Conservation (phyloP, 1,284 basidiomycete species). For the Rhizoctonia solani region DNA sequence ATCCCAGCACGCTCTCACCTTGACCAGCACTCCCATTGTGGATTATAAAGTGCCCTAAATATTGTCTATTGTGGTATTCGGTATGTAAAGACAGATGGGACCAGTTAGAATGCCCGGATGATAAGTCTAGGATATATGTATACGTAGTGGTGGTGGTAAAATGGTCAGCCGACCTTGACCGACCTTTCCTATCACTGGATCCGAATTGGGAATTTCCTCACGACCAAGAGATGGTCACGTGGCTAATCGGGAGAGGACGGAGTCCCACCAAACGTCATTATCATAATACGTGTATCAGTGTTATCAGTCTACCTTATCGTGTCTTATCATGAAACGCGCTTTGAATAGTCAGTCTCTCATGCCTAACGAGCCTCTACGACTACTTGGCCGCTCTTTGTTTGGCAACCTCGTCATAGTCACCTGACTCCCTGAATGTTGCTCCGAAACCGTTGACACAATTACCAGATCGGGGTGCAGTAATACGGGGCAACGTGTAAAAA, state of each 20-base stretch:
- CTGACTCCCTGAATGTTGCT: no score
- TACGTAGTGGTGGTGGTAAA: slow-evolving; percentile 5
- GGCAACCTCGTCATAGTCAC: no score
- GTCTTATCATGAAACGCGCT: neutral
- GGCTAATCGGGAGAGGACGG: slow-evolving; percentile 10
- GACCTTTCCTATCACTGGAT: slow-evolving; percentile 24
- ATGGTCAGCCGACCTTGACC: slow-evolving; percentile 29
- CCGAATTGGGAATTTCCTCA: slow-evolving; percentile 11
- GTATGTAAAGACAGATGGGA: slow-evolving; percentile 24
- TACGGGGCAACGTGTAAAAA: no score
- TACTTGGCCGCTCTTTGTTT: no score
- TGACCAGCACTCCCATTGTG: slow-evolving; percentile 28
- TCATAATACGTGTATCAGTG: neutral
- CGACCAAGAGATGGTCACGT: slow-evolving; percentile 8
- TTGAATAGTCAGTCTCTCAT: no score
- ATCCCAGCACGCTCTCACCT: slow-evolving; percentile 10
- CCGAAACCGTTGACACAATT: no score
- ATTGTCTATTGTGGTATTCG: neutral
- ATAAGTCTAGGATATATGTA: no score
- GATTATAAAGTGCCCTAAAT: neutral
- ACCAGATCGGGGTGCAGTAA: no score
- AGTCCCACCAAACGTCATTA: neutral
- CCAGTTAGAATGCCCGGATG: no score
- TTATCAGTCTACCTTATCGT: neutral
- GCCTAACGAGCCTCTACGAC: no score